Conservation (phyloP, 2,329 filamentous ascomycete species). For the Thelonectria discophora region DNA sequence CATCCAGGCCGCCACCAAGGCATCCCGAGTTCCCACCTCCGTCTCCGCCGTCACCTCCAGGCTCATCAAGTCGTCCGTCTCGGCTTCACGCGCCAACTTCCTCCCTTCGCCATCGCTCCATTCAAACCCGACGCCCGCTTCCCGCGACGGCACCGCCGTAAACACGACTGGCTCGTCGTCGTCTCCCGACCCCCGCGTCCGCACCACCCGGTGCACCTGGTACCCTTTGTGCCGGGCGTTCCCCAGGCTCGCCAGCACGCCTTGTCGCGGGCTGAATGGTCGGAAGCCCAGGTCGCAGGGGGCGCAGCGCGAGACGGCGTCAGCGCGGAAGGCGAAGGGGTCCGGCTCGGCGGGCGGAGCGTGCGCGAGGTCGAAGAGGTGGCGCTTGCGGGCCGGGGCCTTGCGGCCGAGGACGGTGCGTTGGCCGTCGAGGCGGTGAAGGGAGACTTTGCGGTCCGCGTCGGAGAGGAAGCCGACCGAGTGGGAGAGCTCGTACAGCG, state of each 20-base stretch:
- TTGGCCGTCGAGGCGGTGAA: constrained; percentile 44
- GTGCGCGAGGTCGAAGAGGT: constrained; percentile 49
- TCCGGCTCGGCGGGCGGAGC: constrained; percentile 41
- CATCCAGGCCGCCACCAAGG: constrained; percentile 49
- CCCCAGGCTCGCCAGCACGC: constrained; percentile 32
- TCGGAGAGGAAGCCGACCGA: constrained; percentile 46
- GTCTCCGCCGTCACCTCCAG: constrained; percentile 46
- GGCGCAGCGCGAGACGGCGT: constrained; percentile 43
- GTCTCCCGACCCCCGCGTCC: constrained; percentile 36
- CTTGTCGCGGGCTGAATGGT: constrained; percentile 35
- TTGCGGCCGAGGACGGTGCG: constrained; percentile 38
- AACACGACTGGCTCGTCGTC: constrained; percentile 40
- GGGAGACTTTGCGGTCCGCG: constrained; percentile 42
- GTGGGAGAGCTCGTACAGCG: constrained; percentile 50
- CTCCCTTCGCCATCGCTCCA: constrained; percentile 44
- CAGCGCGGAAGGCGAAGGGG: constrained; percentile 47
- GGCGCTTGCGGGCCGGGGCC: constrained; percentile 43
- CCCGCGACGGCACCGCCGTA: constrained; percentile 39
- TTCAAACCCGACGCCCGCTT: constrained; percentile 42
- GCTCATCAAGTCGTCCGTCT: constrained; percentile 40
- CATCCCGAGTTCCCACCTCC: constrained; percentile 43
- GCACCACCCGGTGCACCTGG: constrained; percentile 43
- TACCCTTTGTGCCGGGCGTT: constrained; percentile 33
- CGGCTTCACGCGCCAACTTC: constrained; percentile 47
- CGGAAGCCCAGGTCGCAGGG: constrained; percentile 44